Conservation (phyloP, 2,329 filamentous ascomycete species). For the Colletotrichum sp. region DNA sequence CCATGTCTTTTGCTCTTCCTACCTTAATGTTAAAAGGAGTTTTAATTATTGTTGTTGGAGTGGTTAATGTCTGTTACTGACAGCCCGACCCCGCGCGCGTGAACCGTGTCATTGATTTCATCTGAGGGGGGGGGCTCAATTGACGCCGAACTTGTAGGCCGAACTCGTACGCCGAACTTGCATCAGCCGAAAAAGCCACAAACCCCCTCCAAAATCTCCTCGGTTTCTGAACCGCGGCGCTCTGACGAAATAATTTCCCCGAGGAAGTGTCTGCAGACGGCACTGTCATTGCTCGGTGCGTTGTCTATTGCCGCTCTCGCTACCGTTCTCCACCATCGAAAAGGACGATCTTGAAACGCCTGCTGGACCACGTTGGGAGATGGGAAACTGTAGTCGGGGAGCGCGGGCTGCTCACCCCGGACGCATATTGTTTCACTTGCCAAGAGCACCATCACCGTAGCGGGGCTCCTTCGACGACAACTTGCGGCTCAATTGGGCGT, state of each 20-base stretch:
- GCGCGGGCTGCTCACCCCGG: background rate
- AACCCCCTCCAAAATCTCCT: background rate
- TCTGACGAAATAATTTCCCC: background rate
- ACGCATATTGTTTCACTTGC: conserved; percentile 15
- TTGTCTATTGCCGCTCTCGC: background rate
- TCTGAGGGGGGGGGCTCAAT: background rate
- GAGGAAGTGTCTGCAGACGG: background rate
- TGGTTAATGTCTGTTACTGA: background rate
- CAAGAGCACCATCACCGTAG: background rate
- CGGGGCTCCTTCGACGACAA: background rate
- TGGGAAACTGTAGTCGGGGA: background rate
- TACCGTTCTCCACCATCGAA: background rate
- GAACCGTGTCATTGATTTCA: background rate
- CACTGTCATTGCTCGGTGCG: background rate
- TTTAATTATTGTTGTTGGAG: background rate
- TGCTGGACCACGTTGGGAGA: background rate
- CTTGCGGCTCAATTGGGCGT: background rate
- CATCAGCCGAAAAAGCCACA: background rate
- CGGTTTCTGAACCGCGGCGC: background rate
- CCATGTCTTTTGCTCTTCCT: background rate
- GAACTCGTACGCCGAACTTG: background rate
- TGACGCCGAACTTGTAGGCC: background rate
- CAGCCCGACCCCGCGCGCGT: background rate
- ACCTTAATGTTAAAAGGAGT: background rate
- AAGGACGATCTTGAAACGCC: conserved; percentile 2